Evolutionary conservation across 306 rosid genomes (phyloP), one percentile per base, ranked within the genome.

Genomic region (Dicorynia guianensis): DNA sequence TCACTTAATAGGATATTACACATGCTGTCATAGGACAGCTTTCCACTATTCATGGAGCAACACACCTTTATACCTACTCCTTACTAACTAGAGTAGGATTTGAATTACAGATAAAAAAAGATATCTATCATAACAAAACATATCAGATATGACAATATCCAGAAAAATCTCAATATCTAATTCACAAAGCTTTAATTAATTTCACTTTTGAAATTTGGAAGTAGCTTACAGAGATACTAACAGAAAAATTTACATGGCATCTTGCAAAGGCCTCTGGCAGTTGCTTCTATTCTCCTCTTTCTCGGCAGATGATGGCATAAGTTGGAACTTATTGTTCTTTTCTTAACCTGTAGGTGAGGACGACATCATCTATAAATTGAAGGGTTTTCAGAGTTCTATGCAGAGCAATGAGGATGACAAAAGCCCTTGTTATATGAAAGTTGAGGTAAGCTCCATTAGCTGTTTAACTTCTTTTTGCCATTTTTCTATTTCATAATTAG

Each of bases 171-270:
- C 30, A 25, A 25, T 25, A 25, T 25, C 30, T 25, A 61, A 69
- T 69, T 55, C 80, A 59, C 65, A 42, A 71, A 60, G 49, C 69
- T 75, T 77, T 60, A 44, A 63, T 72, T 57, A 76, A 46, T 69
- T 70, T 66, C 70, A 62, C 40, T 70, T 15, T 63, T 54, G 54
- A 42, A 72, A 79, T 76, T 74, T 70, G 72, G 59, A 74, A 80
- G 76, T 66, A 69, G 44, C 74, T 80, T 76, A 83, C 78, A 79
- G 81, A 76, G 34, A 13, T 43, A 40, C 62, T 19, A 64, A 34
- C 50, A 67, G 82, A 81, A 79, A 81, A 61, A 58, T 77, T 66
- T 79, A 76, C 84, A 57, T 78, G 79, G 53, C 71, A 66, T 72
- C 76, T 50, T 63, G 80, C 71, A 48, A 13, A 58, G 76, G 56